Percentiles rank a stretch among this genome's conserved stretches.
Evolutionary conservation across 768 basidiomycete genomes (phyloP).

Genomic region (Steccherinum ochraceum): DNA sequence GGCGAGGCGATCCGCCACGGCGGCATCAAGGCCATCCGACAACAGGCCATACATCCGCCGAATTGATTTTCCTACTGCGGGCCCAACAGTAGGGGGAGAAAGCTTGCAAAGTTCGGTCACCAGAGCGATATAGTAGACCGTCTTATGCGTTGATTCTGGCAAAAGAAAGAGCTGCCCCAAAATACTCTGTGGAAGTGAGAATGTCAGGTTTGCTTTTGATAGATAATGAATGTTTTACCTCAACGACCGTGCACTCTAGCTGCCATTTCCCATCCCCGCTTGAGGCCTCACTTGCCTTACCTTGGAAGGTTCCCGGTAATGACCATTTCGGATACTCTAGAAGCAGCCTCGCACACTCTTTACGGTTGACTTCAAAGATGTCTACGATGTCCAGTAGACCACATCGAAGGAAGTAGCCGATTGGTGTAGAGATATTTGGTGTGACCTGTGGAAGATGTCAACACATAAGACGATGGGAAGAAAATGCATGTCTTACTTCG

Average conservation of each 20-base stretch:
- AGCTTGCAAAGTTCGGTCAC: conserved; percentile 94
- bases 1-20: conserved; percentile 72
- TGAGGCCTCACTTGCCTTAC: too few species aligned
- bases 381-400: conserved; percentile 72
- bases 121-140: conserved; percentile 81
- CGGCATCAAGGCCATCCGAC: conserved; percentile 85
- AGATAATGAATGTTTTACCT: conserved; percentile 40
- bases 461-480: background rate
- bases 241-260: conserved; percentile 82
- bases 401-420: conserved; percentile 76
- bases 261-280: conserved; percentile 72
- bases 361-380: conserved; percentile 93
- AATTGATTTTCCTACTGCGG: conserved; percentile 94
- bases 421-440: conserved; percentile 64
- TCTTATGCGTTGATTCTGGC: conserved; percentile 70
- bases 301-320: conserved; percentile 77
- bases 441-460: conserved; percentile 46
- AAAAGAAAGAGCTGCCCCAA: conserved; percentile 70
- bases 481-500: conserved; percentile 27
- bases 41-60: conserved; percentile 75
- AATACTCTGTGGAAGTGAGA: conserved; percentile 43
- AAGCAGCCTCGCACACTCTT: conserved; percentile 85
- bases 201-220: too few species aligned
- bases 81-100: conserved; percentile 88
- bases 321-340: conserved; percentile 86